Conservation (phyloP, 2,329 filamentous ascomycete species). For the Pseudocercospora musae region DNA sequence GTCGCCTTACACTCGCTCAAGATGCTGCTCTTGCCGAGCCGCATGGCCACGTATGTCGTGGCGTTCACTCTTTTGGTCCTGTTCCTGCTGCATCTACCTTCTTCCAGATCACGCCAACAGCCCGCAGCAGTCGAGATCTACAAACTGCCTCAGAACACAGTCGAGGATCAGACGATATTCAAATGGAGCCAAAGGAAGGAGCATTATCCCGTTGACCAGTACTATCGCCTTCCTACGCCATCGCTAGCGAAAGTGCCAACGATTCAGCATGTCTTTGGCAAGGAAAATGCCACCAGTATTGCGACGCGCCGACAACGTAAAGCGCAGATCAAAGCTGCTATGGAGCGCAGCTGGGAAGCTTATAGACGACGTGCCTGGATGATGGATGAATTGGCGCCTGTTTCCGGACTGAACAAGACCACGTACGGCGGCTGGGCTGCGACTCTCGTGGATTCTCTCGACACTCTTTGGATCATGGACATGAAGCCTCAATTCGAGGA, state of each 20-base stretch:
- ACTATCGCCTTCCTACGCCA: conserved; percentile 6
- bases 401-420: conserved; percentile 62
- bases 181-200: conserved; percentile 17
- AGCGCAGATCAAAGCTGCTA: conserved; percentile 63
- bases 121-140: background rate
- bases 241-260: conserved; percentile 5
- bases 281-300: conserved; percentile 1
- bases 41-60: conserved; percentile 5
- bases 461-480: conserved; percentile 70
- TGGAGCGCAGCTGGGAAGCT: conserved; percentile 73
- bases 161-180: background rate
- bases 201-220: conserved; percentile 13
- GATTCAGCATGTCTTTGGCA: conserved; percentile 14
- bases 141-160: background rate
- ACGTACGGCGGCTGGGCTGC: conserved; percentile 89
- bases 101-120: background rate
- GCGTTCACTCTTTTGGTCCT: conserved; percentile 9
- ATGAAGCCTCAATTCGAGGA: conserved; percentile 62
- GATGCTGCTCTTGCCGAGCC: conserved; percentile 7
- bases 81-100: conserved; percentile 10
- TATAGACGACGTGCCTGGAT: conserved; percentile 78
- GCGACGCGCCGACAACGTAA: conserved; percentile 12
- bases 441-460: conserved; percentile 75
- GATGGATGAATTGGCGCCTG: conserved; percentile 77
- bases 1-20: background rate